phyloP scores from a whole-genome alignment of 2,329 filamentous ascomycete species.

The Tolypocladium album region DNA sequence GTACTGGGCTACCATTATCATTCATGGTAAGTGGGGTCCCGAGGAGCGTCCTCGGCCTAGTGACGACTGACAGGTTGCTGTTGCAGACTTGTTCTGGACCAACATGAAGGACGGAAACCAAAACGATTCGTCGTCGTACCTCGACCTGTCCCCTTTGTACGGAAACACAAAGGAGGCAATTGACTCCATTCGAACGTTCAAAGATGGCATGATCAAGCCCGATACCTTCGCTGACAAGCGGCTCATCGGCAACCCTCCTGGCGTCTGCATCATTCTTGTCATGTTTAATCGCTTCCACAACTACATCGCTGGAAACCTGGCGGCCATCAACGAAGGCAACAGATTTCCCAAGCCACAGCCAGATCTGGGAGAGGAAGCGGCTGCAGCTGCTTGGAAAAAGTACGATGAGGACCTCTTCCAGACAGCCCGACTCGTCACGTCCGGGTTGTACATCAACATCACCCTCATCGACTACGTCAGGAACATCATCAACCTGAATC shows the following conservation, averaged over 20 bases:
- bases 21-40: constrained; percentile 41
- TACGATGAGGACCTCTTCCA: constrained; percentile 73
- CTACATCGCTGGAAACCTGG: constrained; percentile 67
- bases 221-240: constrained; percentile 64
- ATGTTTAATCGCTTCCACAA: constrained; percentile 88
- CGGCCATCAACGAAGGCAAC: constrained; percentile 74
- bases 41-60: rapidly evolving
- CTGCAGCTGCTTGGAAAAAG: constrained; percentile 48
- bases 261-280: constrained; percentile 59
- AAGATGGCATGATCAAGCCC: constrained; percentile 60
- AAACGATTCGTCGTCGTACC: constrained; percentile 60
- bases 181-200: constrained; percentile 56
- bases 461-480: constrained; percentile 69
- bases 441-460: constrained; percentile 69
- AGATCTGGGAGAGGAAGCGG: constrained; percentile 36
- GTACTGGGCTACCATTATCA: constrained; percentile 64
- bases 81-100: constrained; percentile 57
- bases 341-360: constrained; percentile 59
- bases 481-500: constrained; percentile 55
- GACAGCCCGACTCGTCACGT: constrained; percentile 64
- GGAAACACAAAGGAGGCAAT: constrained; percentile 58
- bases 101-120: constrained; percentile 47
- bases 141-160: constrained; percentile 63
- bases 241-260: constrained; percentile 59
- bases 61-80: neutral